Base-by-base conservation (phyloP, 164 flowering plant species). In the Macadamia integrifolia region DNA sequence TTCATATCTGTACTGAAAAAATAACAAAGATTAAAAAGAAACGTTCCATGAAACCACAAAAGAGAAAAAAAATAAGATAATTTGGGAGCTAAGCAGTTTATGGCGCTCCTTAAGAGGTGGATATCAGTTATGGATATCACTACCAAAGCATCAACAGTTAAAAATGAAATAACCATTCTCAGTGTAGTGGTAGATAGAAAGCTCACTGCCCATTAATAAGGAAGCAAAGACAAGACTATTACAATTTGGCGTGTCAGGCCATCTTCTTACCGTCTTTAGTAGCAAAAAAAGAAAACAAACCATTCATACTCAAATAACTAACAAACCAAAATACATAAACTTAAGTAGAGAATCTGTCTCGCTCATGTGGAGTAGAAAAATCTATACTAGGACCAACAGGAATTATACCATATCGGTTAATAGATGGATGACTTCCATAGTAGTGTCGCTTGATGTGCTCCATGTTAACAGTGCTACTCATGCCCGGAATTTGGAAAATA, bases 341-440 rank as follows among this genome's bases (percentile, higher is more conserved):
- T 46, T 46, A 46, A 46, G 9, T 6, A 46, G 85, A 67, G 67
- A 93, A 86, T 69, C 76, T 85, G 3, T 82, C 84, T 73, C 97
- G 73, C 77, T 90, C 95, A 69, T 91, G 97, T 9, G 94, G 86
- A 66, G 89, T 71, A 68, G 88, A 79, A 63, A 66, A 89, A 78
- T 93, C 87, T 9, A 79, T 77, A 58, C 80, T 69, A 29, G 96
- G 91, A 55, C 96, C 97, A 28, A 64, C 32, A 62, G 96, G 96
- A 32, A 93, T 72, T 69, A 93, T 85, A 31, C 97, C 97, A 69
- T 73, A 87, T 11, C 96, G 96, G 71, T 93, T 88, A 63, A 91
- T 88, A 9, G 88, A 55, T 43, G 96, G 96, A 78, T 91, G 98
- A 72, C 98, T 91, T 74, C 97, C 94, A 75, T 89, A 89, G 64